phyloP scores from a whole-genome alignment of 2,329 filamentous ascomycete genomes.

The Pseudogymnoascus sp. region DNA sequence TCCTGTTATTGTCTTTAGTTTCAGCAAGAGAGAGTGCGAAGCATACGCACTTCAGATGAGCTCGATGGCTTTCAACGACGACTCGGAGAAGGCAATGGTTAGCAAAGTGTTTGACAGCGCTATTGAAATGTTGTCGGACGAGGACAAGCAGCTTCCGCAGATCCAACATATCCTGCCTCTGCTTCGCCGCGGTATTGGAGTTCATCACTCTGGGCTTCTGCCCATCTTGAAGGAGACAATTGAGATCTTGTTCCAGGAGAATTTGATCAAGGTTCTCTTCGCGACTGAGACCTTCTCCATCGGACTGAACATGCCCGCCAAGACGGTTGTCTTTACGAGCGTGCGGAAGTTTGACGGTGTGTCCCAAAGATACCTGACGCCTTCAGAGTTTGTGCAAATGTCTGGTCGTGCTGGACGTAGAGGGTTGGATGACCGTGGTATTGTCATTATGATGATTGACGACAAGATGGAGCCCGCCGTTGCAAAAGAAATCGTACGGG shows the following conservation, averaged over 20 bases:
- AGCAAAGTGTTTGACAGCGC: conserved; percentile 89
- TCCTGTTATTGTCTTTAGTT: conserved; percentile 98
- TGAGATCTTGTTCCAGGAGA: conserved; percentile 97
- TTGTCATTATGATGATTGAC: conserved; percentile 99
- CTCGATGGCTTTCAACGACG: conserved; percentile 86
- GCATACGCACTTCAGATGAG: conserved; percentile 82
- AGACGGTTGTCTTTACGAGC: conserved; percentile 97
- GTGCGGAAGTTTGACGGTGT: conserved; percentile 92
- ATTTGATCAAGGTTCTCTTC: conserved; percentile 94
- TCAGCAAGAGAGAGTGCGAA: conserved; percentile 97
- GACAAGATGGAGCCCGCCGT: conserved; percentile 90
- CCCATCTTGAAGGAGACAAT: conserved; percentile 98
- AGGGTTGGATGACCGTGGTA: conserved; percentile 94
- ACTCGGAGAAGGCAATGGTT: conserved; percentile 91
- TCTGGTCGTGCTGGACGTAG: conserved; percentile 92
- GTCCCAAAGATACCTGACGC: conserved; percentile 73
- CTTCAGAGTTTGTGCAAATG: conserved; percentile 98
- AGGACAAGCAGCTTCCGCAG: conserved; percentile 82
- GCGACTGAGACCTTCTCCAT: conserved; percentile 99
- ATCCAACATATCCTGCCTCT: conserved; percentile 86
- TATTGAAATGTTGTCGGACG: conserved; percentile 84
- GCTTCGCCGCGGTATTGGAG: conserved; percentile 83
- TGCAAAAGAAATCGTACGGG: conserved; percentile 93
- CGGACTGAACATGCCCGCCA: conserved; percentile 96
- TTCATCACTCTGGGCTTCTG: conserved; percentile 91